phyloP scores from a whole-genome alignment of 495 filamentous ascomycete species.

The Penicillium fimorum region DNA sequence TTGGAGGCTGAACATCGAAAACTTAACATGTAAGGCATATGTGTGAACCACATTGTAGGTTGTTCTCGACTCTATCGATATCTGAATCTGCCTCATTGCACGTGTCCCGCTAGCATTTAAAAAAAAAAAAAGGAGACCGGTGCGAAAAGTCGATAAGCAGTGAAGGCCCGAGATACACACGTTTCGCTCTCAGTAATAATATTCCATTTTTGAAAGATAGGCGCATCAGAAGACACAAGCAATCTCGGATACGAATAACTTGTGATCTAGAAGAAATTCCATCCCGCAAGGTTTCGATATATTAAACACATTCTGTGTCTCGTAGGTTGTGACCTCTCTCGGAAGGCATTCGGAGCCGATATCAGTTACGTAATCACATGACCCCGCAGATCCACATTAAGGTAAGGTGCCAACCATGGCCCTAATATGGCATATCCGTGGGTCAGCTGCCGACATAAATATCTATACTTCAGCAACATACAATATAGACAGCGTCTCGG shows the following conservation, averaged over 20 bases:
- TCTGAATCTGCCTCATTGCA: not conserved
- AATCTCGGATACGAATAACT: not conserved
- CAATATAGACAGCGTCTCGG: not conserved
- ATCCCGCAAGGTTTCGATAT: not conserved
- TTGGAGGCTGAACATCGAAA: not conserved
- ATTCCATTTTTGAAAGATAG: not conserved
- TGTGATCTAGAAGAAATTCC: not conserved
- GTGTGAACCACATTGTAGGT: not conserved
- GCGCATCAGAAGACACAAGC: not conserved
- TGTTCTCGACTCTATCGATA: not conserved
- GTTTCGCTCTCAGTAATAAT: not conserved
- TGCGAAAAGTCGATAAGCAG: conserved; percentile 1
- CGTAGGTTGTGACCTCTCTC: not conserved
- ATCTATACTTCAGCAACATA: not conserved
- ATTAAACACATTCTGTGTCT: not conserved
- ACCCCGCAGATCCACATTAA: not conserved
- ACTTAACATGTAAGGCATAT: not conserved
- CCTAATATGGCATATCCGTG: not conserved
- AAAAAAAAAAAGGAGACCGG: not conserved
- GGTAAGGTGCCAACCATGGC: not conserved
- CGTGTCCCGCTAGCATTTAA: not conserved
- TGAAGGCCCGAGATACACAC: conserved; percentile 5
- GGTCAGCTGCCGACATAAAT: not conserved
- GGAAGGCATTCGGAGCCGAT: not conserved
- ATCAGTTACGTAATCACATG: not conserved